Evolutionary conservation across 495 filamentous ascomycete species (phyloP), one percentile per base, ranked within the genome.

Genomic region (Aspergillus baeticus): DNA sequence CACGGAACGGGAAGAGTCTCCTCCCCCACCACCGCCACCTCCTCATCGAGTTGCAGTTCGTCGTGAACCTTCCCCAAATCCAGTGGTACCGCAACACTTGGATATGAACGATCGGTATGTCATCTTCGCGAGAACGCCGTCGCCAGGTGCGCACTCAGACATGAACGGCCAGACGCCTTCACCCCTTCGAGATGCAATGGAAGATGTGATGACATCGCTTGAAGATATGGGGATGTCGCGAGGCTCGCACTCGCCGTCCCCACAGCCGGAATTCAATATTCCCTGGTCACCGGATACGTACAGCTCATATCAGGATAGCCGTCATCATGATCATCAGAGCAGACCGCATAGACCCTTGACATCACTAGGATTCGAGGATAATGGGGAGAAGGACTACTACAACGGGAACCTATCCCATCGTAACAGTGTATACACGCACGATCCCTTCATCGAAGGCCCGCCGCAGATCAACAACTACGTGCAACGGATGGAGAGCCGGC

Each of bases 151-250:
- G 11, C 84, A 82, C 11, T 89, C 88, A 14, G 80, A 76, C 37
- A 73, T 68, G 1, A 77, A 80, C 39, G 87, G 87, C 2, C 80
- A 91, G 59, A 98, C 94, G 0, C 94, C 94, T 5, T 96, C 94
- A 10, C 95, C 94, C 0, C 70, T 99, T 2, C 77, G 93, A 45
- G 88, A 91, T 68, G 94, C 94, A 0, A 98, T 98, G 93, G 92
- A 97, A 65, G 94, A 95, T 74, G 92, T 99, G 11, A 98, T 98
- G 85, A 91, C 92, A 55, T 96, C 94, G 31, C 73, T 99, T 48
- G 84, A 98, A 67, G 91, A 91, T 59, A 91, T 99, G 85, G 87
- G 85, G 15, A 77, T 88, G 60, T 75, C 82, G 26, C 75, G 76
- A 58, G 76, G 80, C 36, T 70, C 69, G 21, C 71, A 76, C 38